A percentile compares a stretch with the other conserved stretches of the same genome.
These are phyloP conservation scores for Ustilago vetiveriae DNA, from an alignment of 1,284 basidiomycete species.

Conservation along the genomic window DNA sequence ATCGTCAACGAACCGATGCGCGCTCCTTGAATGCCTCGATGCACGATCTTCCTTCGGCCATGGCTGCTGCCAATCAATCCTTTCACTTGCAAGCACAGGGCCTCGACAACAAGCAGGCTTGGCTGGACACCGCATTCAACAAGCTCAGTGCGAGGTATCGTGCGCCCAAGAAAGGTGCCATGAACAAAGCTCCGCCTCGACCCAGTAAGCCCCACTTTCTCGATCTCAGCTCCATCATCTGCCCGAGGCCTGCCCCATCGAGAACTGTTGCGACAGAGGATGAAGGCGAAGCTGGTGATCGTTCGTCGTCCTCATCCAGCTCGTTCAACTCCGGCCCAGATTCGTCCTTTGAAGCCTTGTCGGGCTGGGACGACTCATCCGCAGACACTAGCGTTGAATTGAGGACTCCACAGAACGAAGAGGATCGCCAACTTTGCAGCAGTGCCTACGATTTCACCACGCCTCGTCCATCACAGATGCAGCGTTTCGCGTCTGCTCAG, in stretches of 20 bases:
- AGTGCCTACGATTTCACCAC: slow-evolving; percentile 35
- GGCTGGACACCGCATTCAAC: slow-evolving; percentile 44
- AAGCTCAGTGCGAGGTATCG: slow-evolving; percentile 34
- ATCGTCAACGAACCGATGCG: slow-evolving; percentile 23
- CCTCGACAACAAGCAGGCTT: slow-evolving; percentile 23
- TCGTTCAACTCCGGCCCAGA: slow-evolving; percentile 34
- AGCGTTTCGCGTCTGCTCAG: slow-evolving; percentile 36
- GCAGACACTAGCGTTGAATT: slow-evolving; percentile 33
- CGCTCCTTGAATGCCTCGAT: slow-evolving; percentile 12
- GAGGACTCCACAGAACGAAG: slow-evolving; percentile 34
- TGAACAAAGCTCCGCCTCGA: slow-evolving; percentile 1
- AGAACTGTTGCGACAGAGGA: slow-evolving; percentile 16
- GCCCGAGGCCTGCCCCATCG: slow-evolving; percentile 17
- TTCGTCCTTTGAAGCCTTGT: slow-evolving; percentile 39
- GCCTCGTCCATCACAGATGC: slow-evolving; percentile 36
- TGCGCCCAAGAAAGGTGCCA: slow-evolving; percentile 17
- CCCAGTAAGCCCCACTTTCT: slow-evolving; percentile 43
- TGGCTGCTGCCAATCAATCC: neutral
- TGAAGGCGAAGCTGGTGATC: slow-evolving; percentile 25
- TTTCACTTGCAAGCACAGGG: neutral
- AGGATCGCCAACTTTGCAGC: slow-evolving; percentile 26
- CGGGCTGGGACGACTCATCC: slow-evolving; percentile 32
- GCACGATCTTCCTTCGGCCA: slow-evolving; percentile 3
- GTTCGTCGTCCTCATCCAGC: slow-evolving; percentile 21
- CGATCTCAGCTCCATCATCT: slow-evolving; percentile 47